Base-by-base conservation (phyloP, 148 eudicot species). In the Rhododendron simsii region DNA sequence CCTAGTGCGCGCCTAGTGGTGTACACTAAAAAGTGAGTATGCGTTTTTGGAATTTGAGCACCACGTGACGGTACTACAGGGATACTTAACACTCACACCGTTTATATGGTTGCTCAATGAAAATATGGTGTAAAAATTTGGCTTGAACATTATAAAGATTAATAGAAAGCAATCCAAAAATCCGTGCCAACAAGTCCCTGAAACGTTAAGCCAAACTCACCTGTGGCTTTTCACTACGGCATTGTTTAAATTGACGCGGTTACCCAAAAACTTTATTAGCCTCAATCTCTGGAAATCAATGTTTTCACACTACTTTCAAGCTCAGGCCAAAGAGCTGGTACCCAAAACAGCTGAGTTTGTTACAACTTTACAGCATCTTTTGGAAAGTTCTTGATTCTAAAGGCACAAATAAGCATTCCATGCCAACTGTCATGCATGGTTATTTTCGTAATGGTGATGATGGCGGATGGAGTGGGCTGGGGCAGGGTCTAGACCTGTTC, bases 241-340 rank as follows among this genome's bases (percentile, higher is more conserved):
- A 37, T 37, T 18, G n/a, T 37, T 75, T 39, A 37, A 41, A 16
- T 75, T 26, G 39, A 30, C 41, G 76, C 18, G 37, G 37, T 69
- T n/a, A 67, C 13, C 44, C 26, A 5, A 4, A 16, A 39, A 23
- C 26, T 75, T 18, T 16, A 75, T 13, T 59, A 59, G 65, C n/a
- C 39, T 2, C 10, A 33, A 35, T 75, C 79, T 75, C 41, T 18
- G 11, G 44, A 13, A 37, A 35, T 18, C 79, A 35, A 18, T 2
- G 47, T 75, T 75, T 75, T 71, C 79, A 75, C 79, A 20, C 48
- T 75, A 39, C 47, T 75, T 75, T 75, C 79, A 18, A 75, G 79
- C 47, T 75, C 2, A 75, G 8, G 76, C 39, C 20, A 30, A 30
- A 71, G 76, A 71, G 76, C 33, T 14, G 39, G 39, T 30, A 20